These are phyloP conservation scores for Cyberlindnera lachancei DNA, from an alignment of 805 yeast genomes.

Conservation along the genomic window DNA sequence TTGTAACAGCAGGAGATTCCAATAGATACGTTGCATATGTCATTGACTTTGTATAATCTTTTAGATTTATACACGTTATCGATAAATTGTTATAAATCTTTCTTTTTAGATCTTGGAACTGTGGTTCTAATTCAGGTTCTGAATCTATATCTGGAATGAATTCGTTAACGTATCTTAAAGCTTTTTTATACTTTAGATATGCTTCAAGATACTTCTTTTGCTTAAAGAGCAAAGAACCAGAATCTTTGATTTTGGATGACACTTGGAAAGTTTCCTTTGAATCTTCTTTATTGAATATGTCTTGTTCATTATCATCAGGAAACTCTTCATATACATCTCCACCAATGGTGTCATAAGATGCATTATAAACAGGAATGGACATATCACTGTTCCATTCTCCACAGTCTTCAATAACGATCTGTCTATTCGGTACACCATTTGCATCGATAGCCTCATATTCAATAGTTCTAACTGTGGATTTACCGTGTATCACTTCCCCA, in stretches of 20 bases:
- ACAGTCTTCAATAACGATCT: conserved; percentile 45
- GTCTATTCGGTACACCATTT: conserved; percentile 33
- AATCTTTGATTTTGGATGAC: conserved; percentile 49
- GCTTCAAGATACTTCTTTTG: conserved; percentile 44
- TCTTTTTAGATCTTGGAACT: conserved; percentile 39
- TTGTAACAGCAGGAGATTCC: conserved; percentile 35
- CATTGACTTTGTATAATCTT: conserved; percentile 40
- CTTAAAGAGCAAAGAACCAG: conserved; percentile 58
- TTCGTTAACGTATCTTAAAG: conserved; percentile 64
- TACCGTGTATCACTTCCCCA: conserved; percentile 64
- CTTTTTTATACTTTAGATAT: conserved; percentile 54
- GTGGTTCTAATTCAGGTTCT: conserved; percentile 42
- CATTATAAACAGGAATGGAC: conserved; percentile 53
- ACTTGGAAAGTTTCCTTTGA: conserved; percentile 44
- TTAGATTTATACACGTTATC: conserved; percentile 41
- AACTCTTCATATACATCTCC: conserved; percentile 71
- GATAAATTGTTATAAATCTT: conserved; percentile 46
- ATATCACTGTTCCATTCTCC: conserved; percentile 54
- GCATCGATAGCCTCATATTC: conserved; percentile 44
- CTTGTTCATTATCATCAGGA: conserved; percentile 76
- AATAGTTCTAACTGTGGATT: conserved; percentile 58
- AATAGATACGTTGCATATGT: conserved; percentile 50
- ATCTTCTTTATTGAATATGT: conserved; percentile 48
- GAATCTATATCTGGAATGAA: conserved; percentile 60
- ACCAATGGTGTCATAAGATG: conserved; percentile 52